phyloP scores from a whole-genome alignment of 1,284 basidiomycete species.

The Apiotrichum brassicae region DNA sequence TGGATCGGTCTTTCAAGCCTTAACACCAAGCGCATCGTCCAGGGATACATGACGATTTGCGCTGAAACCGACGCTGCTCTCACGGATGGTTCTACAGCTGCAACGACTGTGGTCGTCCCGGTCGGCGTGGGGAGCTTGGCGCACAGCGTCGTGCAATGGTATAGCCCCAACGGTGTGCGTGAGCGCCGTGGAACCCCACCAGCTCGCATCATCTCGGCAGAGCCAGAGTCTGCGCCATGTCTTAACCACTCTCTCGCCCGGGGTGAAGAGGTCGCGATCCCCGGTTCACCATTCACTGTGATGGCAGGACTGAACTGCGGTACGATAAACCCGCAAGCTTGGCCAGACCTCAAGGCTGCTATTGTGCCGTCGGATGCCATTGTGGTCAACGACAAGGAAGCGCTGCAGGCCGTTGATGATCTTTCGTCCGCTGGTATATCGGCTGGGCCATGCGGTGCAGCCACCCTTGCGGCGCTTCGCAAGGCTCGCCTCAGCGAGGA shows the following conservation, averaged over 20 bases:
- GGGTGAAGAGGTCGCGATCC: not conserved
- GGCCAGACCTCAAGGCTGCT: constrained; percentile 7
- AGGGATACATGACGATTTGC: constrained; percentile 16
- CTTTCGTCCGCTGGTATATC: constrained; percentile 1
- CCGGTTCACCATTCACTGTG: constrained; percentile 3
- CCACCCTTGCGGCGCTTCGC: constrained; percentile 11
- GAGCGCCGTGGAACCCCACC: not conserved
- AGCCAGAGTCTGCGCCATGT: constrained; percentile 15
- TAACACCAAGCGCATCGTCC: constrained; percentile 1
- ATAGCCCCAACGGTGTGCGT: not conserved
- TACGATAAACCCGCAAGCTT: constrained; percentile 9
- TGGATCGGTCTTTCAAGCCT: not conserved
- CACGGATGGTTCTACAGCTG: not conserved
- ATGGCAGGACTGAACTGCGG: constrained; percentile 19
- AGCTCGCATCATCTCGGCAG: constrained; percentile 11
- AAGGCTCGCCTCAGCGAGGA: constrained; percentile 4
- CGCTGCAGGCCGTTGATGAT: not conserved
- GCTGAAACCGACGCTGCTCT: constrained; percentile 2
- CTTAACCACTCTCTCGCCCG: constrained; percentile 5
- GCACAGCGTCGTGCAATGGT: constrained; percentile 12
- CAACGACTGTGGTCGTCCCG: constrained; percentile 13
- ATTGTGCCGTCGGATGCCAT: constrained; percentile 11
- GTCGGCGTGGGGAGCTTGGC: constrained; percentile 18
- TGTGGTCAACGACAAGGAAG: constrained; percentile 12
- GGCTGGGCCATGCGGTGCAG: constrained; percentile 16